Evolutionary conservation across 2,329 filamentous ascomycete genomes (phyloP).

Genomic region (Venturia oleaginea): DNA sequence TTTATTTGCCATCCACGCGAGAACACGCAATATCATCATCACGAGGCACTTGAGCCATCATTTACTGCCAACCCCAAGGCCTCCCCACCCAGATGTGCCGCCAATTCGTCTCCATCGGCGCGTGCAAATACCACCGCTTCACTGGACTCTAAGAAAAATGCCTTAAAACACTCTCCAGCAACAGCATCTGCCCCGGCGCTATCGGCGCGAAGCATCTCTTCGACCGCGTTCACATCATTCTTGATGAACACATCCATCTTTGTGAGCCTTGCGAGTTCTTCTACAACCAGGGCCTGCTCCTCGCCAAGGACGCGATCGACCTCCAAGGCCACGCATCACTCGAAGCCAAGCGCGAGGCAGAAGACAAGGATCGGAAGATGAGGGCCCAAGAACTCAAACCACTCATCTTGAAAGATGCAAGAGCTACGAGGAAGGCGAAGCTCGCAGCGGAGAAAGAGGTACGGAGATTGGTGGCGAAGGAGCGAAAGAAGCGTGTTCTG

Average conservation of each 20-base stretch:
- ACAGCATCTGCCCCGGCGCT: not conserved
- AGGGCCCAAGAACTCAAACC: not conserved
- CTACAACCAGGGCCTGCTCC: not conserved
- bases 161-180: not conserved
- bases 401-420: not conserved
- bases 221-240: not conserved
- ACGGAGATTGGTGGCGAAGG: not conserved
- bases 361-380: not conserved
- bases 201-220: not conserved
- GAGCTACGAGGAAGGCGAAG: not conserved
- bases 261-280: not conserved
- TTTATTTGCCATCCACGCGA: not conserved
- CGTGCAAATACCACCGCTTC: not conserved
- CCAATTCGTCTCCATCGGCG: not conserved
- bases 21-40: not conserved
- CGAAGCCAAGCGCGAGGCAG: not conserved
- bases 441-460: not conserved
- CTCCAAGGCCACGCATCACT: not conserved
- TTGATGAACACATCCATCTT: not conserved
- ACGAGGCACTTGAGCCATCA: not conserved
- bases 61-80: not conserved
- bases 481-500: not conserved
- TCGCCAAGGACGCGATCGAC: not conserved
- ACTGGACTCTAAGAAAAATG: not conserved
- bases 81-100: not conserved